phyloP scores from a whole-genome alignment of 164 flowering plant genomes.

The Vitis labrusca region DNA sequence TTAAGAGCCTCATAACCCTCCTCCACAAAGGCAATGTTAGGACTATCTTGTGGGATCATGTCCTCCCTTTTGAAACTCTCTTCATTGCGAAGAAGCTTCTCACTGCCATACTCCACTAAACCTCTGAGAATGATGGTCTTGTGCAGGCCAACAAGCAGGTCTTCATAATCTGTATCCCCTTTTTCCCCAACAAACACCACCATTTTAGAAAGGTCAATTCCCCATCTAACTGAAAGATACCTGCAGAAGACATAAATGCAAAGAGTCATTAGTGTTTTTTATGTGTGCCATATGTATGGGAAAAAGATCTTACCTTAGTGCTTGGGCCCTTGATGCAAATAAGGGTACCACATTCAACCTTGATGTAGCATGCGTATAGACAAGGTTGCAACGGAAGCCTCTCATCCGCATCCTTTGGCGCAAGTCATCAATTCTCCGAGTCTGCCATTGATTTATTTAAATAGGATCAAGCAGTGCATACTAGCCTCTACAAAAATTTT shows the following conservation, averaged over 20 bases:
- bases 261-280: background rate
- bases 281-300: background rate
- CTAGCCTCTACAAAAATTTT: background rate
- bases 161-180: slow-evolving; percentile 80
- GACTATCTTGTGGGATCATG: slow-evolving; percentile 46
- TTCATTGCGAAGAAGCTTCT: slow-evolving; percentile 43
- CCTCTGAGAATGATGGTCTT: slow-evolving; percentile 65
- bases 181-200: slow-evolving; percentile 65
- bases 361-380: slow-evolving; percentile 54
- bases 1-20: slow-evolving; percentile 33
- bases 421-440: slow-evolving; percentile 48
- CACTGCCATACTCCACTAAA: slow-evolving; percentile 54
- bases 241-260: slow-evolving; percentile 28
- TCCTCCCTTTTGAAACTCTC: slow-evolving; percentile 56
- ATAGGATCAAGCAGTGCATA: background rate
- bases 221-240: slow-evolving; percentile 77
- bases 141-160: slow-evolving; percentile 61
- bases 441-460: slow-evolving; percentile 32
- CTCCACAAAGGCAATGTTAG: slow-evolving; percentile 32
- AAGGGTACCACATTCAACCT: slow-evolving; percentile 75
- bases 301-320: slow-evolving; percentile 53
- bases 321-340: slow-evolving; percentile 73
- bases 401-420: slow-evolving; percentile 76
- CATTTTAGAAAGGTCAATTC: slow-evolving; percentile 59
- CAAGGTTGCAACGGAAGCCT: slow-evolving; percentile 76